Percentiles rank a stretch among this genome's conserved stretches.
phyloP scores from a whole-genome alignment of 78 protist genomes.

The Bigelowiella natans region DNA sequence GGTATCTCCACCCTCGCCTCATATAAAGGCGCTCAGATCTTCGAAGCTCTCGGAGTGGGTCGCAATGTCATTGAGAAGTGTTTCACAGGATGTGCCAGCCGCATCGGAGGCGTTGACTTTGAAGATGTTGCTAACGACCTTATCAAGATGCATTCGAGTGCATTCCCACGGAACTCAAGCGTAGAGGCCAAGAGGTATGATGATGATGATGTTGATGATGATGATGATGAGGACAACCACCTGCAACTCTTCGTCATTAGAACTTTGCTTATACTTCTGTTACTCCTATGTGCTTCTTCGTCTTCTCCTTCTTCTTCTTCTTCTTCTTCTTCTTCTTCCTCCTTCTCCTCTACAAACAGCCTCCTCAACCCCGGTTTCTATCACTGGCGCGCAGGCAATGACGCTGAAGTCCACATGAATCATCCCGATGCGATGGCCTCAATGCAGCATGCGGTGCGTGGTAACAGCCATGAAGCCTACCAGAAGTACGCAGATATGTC shows the following conservation, averaged over 20 bases:
- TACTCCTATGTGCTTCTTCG: too few relatives aligned
- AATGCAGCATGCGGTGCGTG: neutral
- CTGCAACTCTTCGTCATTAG: too few relatives aligned
- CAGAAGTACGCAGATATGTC: neutral
- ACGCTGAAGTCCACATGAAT: neutral
- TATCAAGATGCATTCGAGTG: constrained; percentile 20
- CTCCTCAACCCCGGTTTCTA: neutral
- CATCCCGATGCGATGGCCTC: neutral
- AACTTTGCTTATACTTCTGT: too few relatives aligned
- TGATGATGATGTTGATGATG: neutral
- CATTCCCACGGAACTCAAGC: constrained; percentile 24
- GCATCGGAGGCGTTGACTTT: constrained; percentile 53
- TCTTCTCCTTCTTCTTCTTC: too few relatives aligned
- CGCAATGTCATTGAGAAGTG: constrained; percentile 45
- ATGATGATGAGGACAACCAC: neutral
- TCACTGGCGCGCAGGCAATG: neutral
- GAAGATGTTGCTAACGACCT: constrained; percentile 36
- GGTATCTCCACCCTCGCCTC: constrained; percentile 69
- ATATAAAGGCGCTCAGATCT: constrained; percentile 79
- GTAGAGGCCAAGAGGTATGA: constrained; percentile 19
- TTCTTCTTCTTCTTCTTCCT: too few relatives aligned
- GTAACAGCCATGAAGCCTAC: neutral
- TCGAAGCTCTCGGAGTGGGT: constrained; percentile 76
- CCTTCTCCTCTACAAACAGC: too few relatives aligned
- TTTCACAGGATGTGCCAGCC: constrained; percentile 55